phyloP scores from a whole-genome alignment of 2,329 filamentous ascomycete species.

The Aspergillus texensis region DNA sequence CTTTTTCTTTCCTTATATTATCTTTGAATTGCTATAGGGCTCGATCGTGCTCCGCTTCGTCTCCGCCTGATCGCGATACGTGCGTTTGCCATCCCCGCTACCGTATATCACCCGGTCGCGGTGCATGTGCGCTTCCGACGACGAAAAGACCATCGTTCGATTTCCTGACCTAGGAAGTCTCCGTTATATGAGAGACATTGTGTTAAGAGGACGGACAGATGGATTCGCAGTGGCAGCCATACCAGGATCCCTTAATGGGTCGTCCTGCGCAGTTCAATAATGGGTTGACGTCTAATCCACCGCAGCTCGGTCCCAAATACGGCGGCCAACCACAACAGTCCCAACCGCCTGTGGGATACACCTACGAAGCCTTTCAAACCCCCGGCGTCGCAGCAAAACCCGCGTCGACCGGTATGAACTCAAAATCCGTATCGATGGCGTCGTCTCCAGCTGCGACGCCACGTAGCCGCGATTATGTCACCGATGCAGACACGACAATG shows the following conservation, averaged over 20 bases:
- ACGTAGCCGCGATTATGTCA: slow-evolving; percentile 65
- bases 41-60: slow-evolving; percentile 18
- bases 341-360: slow-evolving; percentile 62
- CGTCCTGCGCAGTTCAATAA: slow-evolving; percentile 68
- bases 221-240: slow-evolving; percentile 68
- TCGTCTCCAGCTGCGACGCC: slow-evolving; percentile 61
- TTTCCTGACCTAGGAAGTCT: slow-evolving; percentile 12
- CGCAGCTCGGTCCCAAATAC: slow-evolving; percentile 54
- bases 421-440: slow-evolving; percentile 56
- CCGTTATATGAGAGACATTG: slow-evolving; percentile 15
- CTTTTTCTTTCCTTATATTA: slow-evolving; percentile 14
- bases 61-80: slow-evolving; percentile 31
- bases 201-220: slow-evolving; percentile 39
- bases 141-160: slow-evolving; percentile 24
- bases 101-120: slow-evolving; percentile 33
- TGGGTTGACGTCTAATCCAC: slow-evolving; percentile 52
- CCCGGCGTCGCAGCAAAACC: slow-evolving; percentile 37
- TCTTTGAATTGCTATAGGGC: slow-evolving; percentile 21
- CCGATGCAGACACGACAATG: slow-evolving; percentile 79
- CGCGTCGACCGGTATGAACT: slow-evolving; percentile 42
- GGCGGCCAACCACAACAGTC: slow-evolving; percentile 46
- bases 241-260: slow-evolving; percentile 63
- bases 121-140: slow-evolving; percentile 32
- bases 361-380: slow-evolving; percentile 68
- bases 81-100: slow-evolving; percentile 32